Percentiles rank a stretch among this genome's conserved stretches.
Conservation (phyloP, 305 asterid genomes). For the Euphrasia arctica region DNA sequence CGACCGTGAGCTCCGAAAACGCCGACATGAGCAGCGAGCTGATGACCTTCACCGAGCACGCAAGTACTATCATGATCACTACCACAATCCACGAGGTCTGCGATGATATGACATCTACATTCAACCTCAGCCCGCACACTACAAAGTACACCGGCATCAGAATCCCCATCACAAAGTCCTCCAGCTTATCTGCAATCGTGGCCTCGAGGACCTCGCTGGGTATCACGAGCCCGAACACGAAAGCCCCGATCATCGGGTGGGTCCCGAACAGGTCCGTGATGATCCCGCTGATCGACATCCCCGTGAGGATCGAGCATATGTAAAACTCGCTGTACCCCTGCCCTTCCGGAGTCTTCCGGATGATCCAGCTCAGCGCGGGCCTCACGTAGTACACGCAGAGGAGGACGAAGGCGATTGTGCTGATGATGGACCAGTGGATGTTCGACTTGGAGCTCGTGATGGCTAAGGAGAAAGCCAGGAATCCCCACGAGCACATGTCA, state of each 20-base stretch:
- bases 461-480: constrained; percentile 51
- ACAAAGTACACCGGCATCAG: constrained; percentile 75
- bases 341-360: constrained; percentile 60
- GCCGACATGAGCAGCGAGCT: constrained; percentile 39
- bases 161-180: constrained; percentile 72
- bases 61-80: constrained; percentile 30
- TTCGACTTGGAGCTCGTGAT: constrained; percentile 27
- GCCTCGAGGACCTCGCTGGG: constrained; percentile 74
- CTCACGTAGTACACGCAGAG: constrained; percentile 49
- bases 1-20: constrained; percentile 34
- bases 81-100: constrained; percentile 28
- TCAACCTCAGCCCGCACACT: constrained; percentile 75
- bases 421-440: constrained; percentile 43
- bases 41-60: constrained; percentile 45
- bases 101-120: constrained; percentile 30
- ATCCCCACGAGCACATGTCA: constrained; percentile 61
- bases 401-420: constrained; percentile 38
- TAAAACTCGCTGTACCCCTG: constrained; percentile 87
- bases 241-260: constrained; percentile 90
- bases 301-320: constrained; percentile 59
- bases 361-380: constrained; percentile 62
- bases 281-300: constrained; percentile 51
- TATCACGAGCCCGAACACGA: constrained; percentile 68
- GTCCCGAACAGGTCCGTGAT: constrained; percentile 70
- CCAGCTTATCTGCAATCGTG: constrained; percentile 63